Conservation (phyloP, 495 filamentous ascomycete species). For the Xylaria castorea region DNA sequence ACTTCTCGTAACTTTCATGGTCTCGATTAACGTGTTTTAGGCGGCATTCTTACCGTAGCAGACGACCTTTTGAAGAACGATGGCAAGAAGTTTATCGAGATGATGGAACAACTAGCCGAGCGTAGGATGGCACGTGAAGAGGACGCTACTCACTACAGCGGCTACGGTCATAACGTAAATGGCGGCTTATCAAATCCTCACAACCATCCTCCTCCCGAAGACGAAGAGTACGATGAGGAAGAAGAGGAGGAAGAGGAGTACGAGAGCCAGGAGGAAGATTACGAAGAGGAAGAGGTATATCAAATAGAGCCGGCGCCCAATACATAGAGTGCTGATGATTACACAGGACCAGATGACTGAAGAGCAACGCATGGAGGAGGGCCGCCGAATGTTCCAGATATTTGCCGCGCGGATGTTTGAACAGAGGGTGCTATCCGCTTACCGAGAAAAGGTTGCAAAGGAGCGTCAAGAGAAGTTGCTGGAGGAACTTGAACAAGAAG, state of each 20-base stretch:
- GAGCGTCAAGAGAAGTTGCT: constrained; percentile 92
- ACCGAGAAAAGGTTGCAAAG: constrained; percentile 91
- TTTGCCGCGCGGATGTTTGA: constrained; percentile 99
- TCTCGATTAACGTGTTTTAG: constrained; percentile 57
- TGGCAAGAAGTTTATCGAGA: constrained; percentile 99
- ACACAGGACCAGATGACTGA: constrained; percentile 92
- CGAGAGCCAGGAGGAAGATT: constrained; percentile 86
- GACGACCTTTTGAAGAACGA: constrained; percentile 99
- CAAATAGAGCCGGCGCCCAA: constrained; percentile 6
- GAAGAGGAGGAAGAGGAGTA: constrained; percentile 91
- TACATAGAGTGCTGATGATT: constrained; percentile 40
- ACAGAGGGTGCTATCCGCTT: constrained; percentile 94
- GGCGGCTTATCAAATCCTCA: constrained; percentile 51
- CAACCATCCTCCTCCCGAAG: constrained; percentile 62
- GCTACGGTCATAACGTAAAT: constrained; percentile 60
- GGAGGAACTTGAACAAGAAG: constrained; percentile 88
- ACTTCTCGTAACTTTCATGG: constrained; percentile 44
- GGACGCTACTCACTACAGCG: constrained; percentile 73
- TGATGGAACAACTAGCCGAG: constrained; percentile 99
- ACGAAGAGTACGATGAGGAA: constrained; percentile 78
- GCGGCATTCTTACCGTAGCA: constrained; percentile 97
- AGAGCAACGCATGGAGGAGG: constrained; percentile 98
- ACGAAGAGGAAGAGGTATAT: constrained; percentile 86
- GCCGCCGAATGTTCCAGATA: constrained; percentile 98
- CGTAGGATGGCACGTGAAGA: constrained; percentile 96